Conservation (phyloP, 768 basidiomycete genomes). For the Termitomyces bulborhizus region DNA sequence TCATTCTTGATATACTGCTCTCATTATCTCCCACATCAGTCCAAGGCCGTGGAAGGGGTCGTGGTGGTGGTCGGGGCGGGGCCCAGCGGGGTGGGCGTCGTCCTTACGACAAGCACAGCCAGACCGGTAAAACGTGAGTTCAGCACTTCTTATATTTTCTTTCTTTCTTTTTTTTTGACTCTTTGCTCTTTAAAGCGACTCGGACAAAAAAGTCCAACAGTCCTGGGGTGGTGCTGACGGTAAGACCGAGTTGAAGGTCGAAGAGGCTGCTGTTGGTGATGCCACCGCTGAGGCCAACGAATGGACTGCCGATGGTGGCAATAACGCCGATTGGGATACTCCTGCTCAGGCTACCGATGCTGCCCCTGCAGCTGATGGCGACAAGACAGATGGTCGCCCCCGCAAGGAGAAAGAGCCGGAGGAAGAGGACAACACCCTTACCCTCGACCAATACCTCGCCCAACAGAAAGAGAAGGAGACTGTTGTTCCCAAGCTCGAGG, state of each 20-base stretch:
- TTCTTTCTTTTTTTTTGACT: constrained; percentile 1
- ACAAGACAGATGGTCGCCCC: constrained; percentile 31
- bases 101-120: constrained; percentile 80
- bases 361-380: constrained; percentile 33
- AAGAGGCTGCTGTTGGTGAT: constrained; percentile 69
- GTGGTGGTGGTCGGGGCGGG: constrained; percentile 45
- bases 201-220: constrained; percentile 91
- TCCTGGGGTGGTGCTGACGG: constrained; percentile 95
- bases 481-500: constrained; percentile 73
- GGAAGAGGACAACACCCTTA: constrained; percentile 91
- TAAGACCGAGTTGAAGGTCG: constrained; percentile 73
- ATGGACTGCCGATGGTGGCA: constrained; percentile 47
- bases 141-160: background rate
- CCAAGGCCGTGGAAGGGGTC: constrained; percentile 47
- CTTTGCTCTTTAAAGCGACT: constrained; percentile 51
- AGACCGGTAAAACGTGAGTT: constrained; percentile 76
- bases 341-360: constrained; percentile 21
- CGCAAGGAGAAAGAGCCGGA: constrained; percentile 60
- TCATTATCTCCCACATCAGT: constrained; percentile 20
- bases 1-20: background rate
- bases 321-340: constrained; percentile 39
- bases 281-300: constrained; percentile 49
- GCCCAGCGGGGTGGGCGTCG: constrained; percentile 59
- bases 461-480: constrained; percentile 64
- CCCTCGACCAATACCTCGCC: constrained; percentile 89